A percentile compares a stretch with the other conserved stretches of the same genome.
phyloP scores from a whole-genome alignment of 192 early-diverging fungal species.

The Podila epigama region DNA sequence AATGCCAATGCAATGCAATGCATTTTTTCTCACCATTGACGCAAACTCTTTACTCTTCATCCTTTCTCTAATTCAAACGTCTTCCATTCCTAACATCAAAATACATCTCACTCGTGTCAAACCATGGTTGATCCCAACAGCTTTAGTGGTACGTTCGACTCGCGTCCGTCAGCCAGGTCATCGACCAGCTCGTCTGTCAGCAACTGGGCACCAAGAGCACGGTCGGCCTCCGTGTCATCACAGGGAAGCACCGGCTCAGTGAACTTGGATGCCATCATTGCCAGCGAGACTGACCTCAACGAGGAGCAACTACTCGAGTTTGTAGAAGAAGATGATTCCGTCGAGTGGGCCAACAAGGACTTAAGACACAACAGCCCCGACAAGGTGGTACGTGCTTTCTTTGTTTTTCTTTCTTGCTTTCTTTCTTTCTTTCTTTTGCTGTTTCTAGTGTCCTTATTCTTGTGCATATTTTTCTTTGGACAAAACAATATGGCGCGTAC shows the following conservation, averaged over 20 bases:
- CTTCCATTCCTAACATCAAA: background rate
- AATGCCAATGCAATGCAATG: no score
- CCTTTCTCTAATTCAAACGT: no score
- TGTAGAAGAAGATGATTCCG: slow-evolving; percentile 37
- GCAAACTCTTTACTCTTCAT: no score
- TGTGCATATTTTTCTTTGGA: no score
- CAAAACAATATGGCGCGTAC: no score
- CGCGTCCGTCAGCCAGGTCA: slow-evolving; percentile 11
- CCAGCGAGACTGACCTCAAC: slow-evolving; percentile 40
- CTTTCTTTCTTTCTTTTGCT: no score
- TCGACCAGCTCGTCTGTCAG: slow-evolving; percentile 31
- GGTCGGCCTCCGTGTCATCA: slow-evolving; percentile 31
- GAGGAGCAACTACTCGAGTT: slow-evolving; percentile 36
- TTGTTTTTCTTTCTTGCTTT: background rate
- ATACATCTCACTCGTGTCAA: background rate
- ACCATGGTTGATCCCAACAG: slow-evolving; percentile 1
- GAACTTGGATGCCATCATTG: slow-evolving; percentile 45
- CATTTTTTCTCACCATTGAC: background rate
- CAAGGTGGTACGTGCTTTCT: background rate
- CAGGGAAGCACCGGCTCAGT: slow-evolving; percentile 38
- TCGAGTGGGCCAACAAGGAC: slow-evolving; percentile 29
- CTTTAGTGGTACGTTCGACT: slow-evolving; percentile 30
- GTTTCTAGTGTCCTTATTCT: no score
- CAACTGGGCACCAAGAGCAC: slow-evolving; percentile 39
- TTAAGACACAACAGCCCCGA: background rate